phyloP scores from a whole-genome alignment of 1,139 yeast species.

The Yamadazyma trypodendri region DNA sequence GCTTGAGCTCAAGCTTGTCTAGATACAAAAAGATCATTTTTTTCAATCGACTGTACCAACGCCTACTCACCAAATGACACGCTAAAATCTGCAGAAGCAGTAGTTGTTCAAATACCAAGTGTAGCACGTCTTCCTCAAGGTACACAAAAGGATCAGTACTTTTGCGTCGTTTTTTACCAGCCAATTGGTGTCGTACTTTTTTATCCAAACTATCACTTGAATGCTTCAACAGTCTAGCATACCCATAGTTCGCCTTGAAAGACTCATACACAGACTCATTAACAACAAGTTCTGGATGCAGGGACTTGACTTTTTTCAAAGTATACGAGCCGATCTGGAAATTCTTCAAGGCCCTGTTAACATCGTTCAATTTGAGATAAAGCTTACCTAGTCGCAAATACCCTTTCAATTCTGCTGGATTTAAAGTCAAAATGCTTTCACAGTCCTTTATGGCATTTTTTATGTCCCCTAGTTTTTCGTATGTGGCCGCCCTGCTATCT shows the following conservation, averaged over 20 bases:
- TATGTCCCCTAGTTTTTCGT: conserved; percentile 46
- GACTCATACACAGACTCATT: conserved; percentile 27
- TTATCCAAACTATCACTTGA: background rate
- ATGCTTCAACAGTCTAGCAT: conserved; percentile 17
- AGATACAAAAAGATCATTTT: conserved; percentile 28
- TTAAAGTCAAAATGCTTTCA: conserved; percentile 37
- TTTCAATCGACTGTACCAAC: conserved; percentile 31
- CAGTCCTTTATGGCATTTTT: conserved; percentile 48
- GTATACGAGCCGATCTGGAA: conserved; percentile 43
- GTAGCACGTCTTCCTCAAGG: conserved; percentile 33
- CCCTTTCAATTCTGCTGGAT: conserved; percentile 60
- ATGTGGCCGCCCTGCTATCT: conserved; percentile 60
- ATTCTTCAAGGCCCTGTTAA: conserved; percentile 41
- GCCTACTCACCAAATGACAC: conserved; percentile 32
- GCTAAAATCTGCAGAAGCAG: conserved; percentile 20
- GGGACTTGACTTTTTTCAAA: conserved; percentile 26
- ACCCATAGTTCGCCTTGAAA: conserved; percentile 20
- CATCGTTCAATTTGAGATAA: conserved; percentile 25
- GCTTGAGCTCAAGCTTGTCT: conserved; percentile 23
- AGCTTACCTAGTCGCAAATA: conserved; percentile 56
- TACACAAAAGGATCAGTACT: conserved; percentile 28
- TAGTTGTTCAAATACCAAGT: conserved; percentile 24
- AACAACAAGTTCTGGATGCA: conserved; percentile 20
- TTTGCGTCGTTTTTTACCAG: conserved; percentile 6
- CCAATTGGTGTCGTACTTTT: conserved; percentile 1